Conservation (phyloP, 176 grass and related monocot genomes). For the Oryza meyeriana region DNA sequence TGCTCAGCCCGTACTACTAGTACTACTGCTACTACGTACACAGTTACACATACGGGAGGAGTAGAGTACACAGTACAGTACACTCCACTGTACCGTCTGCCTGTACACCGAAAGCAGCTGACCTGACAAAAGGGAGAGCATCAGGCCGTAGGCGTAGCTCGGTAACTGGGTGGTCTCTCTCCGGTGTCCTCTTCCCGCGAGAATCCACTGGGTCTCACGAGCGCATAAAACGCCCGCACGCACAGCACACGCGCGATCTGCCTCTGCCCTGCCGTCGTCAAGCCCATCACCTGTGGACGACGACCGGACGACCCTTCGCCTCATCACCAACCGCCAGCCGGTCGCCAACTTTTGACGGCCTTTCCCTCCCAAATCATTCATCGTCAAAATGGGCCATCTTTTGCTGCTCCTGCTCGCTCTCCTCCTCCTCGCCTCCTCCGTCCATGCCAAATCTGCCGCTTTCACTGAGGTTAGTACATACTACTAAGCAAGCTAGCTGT, state of each 20-base stretch:
- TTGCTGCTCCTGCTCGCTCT: slow-evolving; percentile 29
- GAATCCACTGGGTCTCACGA: slow-evolving; percentile 20
- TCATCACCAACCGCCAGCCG: not conserved
- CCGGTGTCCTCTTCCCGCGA: slow-evolving; percentile 33
- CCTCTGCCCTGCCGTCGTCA: not conserved
- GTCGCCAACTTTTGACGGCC: slow-evolving; percentile 33
- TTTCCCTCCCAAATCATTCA: not conserved
- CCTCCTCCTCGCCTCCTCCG: slow-evolving; percentile 20
- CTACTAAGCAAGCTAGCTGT: not conserved
- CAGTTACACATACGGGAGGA: not conserved
- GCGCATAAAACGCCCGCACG: slow-evolving; percentile 50
- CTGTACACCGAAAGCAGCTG: slow-evolving; percentile 2
- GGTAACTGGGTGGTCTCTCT: slow-evolving; percentile 25
- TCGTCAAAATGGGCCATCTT: slow-evolving; percentile 37
- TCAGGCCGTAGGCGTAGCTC: not conserved
- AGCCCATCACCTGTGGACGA: not conserved
- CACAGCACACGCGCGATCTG: not conserved
- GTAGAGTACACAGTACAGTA: too few species aligned
- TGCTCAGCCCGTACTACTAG: too few species aligned
- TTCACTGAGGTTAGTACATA: slow-evolving; percentile 31
- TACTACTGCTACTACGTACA: too few species aligned
- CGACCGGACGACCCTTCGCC: not conserved
- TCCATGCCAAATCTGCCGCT: not conserved
- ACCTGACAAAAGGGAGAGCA: not conserved
- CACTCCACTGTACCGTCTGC: not conserved